These are phyloP conservation scores for Chaetomium sp. DNA, from an alignment of 2,329 filamentous ascomycete genomes.

Conservation along the genomic window DNA sequence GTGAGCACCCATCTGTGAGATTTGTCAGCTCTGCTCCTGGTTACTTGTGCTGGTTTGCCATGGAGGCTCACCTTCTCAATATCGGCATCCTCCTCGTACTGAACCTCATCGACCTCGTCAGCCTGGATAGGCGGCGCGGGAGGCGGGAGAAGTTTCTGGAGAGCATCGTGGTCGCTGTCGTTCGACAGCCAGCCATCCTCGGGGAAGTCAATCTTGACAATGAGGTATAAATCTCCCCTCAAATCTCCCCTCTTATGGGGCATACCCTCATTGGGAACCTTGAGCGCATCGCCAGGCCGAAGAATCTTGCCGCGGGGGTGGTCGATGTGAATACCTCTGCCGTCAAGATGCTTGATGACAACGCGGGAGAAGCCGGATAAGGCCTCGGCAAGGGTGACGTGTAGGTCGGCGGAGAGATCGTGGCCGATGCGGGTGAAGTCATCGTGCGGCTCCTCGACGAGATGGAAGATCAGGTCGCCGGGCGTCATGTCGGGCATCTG, in stretches of 20 bases:
- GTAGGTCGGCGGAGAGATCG: conserved; percentile 80
- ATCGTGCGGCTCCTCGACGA: conserved; percentile 80
- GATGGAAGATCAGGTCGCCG: conserved; percentile 88
- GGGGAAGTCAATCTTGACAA: conserved; percentile 86
- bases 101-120: conserved; percentile 82
- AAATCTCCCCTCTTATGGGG: conserved; percentile 81
- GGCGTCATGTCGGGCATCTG: conserved; percentile 86
- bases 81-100: conserved; percentile 79
- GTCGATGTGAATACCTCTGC: conserved; percentile 80
- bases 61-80: conserved; percentile 68
- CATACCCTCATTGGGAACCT: conserved; percentile 90
- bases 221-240: conserved; percentile 84
- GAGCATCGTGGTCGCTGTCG: conserved; percentile 67
- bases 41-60: too few relatives aligned
- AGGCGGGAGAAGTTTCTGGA: conserved; percentile 75
- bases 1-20: conserved; percentile 66
- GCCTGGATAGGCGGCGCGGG: conserved; percentile 63
- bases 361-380: conserved; percentile 87
- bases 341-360: conserved; percentile 89
- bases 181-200: conserved; percentile 79
- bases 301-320: conserved; percentile 82
- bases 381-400: conserved; percentile 80
- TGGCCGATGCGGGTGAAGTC: conserved; percentile 80
- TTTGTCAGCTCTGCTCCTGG: conserved; percentile 15
- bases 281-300: conserved; percentile 80